A percentile compares a stretch with the other conserved stretches of the same genome.
Conservation (phyloP, 1,139 yeast genomes). For the Hyphopichia fennica region DNA sequence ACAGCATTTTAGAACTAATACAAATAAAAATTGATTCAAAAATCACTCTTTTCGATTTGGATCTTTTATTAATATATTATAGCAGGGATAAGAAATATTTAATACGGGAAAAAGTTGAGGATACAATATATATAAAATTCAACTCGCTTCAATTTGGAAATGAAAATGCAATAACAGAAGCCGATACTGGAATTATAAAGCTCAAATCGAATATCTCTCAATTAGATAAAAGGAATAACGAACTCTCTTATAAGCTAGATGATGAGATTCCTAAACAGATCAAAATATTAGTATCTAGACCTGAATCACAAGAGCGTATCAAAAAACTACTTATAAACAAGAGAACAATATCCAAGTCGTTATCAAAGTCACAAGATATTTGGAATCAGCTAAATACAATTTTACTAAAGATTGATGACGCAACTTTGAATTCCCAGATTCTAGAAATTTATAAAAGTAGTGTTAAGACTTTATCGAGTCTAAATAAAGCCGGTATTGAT, state of each 20-base stretch:
- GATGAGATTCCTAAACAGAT: slow-evolving; percentile 7
- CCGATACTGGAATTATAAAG: slow-evolving; percentile 31
- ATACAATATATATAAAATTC: slow-evolving; percentile 24
- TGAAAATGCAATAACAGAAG: slow-evolving; percentile 17
- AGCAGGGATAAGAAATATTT: slow-evolving; percentile 21
- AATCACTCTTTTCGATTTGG: slow-evolving; percentile 22
- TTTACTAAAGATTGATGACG: slow-evolving; percentile 47
- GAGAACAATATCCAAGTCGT: slow-evolving; percentile 27
- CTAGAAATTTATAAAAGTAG: slow-evolving; percentile 38
- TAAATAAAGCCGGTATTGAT: slow-evolving; percentile 31
- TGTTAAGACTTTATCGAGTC: slow-evolving; percentile 30
- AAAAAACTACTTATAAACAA: slow-evolving; percentile 13
- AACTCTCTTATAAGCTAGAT: slow-evolving; percentile 22
- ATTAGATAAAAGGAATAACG: slow-evolving; percentile 17
- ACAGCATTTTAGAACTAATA: slow-evolving; percentile 13
- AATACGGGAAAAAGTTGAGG: slow-evolving; percentile 11
- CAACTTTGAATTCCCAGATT: slow-evolving; percentile 42
- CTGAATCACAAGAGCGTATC: slow-evolving; percentile 1
- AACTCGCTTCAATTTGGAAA: slow-evolving; percentile 4
- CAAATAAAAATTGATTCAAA: slow-evolving; percentile 8
- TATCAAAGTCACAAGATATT: slow-evolving; percentile 28
- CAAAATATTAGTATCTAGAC: not conserved
- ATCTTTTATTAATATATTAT: slow-evolving; percentile 25
- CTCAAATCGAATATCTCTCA: slow-evolving; percentile 21
- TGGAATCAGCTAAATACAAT: slow-evolving; percentile 39